phyloP scores from a whole-genome alignment of 2,329 filamentous ascomycete genomes.

The Mycosphaerella sp. region DNA sequence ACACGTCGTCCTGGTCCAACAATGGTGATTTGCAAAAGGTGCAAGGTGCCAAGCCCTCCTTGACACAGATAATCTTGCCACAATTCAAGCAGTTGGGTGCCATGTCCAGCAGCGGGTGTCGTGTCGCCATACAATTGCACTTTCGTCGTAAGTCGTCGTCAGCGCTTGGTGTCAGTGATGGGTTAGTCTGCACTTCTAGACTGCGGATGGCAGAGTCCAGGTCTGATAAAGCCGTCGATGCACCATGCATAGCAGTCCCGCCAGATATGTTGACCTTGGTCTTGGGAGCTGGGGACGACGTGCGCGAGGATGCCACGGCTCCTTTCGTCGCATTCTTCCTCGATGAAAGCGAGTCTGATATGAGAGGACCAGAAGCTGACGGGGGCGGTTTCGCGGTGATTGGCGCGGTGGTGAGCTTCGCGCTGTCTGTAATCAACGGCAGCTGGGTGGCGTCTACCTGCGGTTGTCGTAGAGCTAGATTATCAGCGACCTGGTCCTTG shows the following conservation, averaged over 20 bases:
- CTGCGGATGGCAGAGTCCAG: slow-evolving; percentile 74
- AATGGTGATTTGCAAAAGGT: slow-evolving; percentile 79
- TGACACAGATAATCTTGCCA: slow-evolving; percentile 91
- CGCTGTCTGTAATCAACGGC: slow-evolving; percentile 42
- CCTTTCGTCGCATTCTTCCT: slow-evolving; percentile 40
- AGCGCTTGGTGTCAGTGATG: slow-evolving; percentile 48
- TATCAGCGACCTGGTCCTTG: slow-evolving; percentile 38
- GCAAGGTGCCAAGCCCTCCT: slow-evolving; percentile 89
- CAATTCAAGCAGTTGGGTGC: slow-evolving; percentile 90
- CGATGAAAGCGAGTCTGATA: slow-evolving; percentile 59
- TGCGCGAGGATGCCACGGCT: slow-evolving; percentile 41
- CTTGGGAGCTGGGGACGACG: slow-evolving; percentile 48
- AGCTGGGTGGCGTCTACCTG: slow-evolving; percentile 42
- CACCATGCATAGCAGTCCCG: slow-evolving; percentile 74
- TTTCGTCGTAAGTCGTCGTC: slow-evolving; percentile 54
- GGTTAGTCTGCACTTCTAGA: slow-evolving; percentile 89
- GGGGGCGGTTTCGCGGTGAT: slow-evolving; percentile 51
- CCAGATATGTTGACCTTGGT: slow-evolving; percentile 69
- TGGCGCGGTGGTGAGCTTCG: slow-evolving; percentile 40
- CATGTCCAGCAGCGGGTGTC: slow-evolving; percentile 82
- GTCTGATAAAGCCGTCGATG: slow-evolving; percentile 64
- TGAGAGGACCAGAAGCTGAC: slow-evolving; percentile 69
- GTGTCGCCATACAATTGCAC: slow-evolving; percentile 82
- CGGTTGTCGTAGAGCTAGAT: slow-evolving; percentile 47
- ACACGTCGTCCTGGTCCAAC: slow-evolving; percentile 65